Percentiles rank a stretch among this genome's conserved stretches.
These are phyloP conservation scores for Acmispon strigosus DNA, from an alignment of 306 rosid species.

Conservation along the genomic window DNA sequence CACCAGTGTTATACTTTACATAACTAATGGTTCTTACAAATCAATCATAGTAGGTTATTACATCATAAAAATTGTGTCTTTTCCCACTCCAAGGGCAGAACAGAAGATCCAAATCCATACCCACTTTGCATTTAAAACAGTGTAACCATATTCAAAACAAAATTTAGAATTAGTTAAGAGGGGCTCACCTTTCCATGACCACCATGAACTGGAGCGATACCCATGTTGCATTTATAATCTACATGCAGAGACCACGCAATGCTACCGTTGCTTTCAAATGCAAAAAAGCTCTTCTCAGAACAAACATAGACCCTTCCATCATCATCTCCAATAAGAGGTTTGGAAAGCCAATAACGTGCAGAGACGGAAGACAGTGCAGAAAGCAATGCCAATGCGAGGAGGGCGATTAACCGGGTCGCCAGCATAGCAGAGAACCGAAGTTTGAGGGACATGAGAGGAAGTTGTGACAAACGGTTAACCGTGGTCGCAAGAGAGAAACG, in stretches of 20 bases:
- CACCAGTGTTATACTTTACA: too few relatives aligned
- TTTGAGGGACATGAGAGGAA: not conserved
- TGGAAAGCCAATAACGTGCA: conserved; percentile 38
- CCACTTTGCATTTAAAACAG: too few relatives aligned
- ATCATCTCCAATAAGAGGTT: conserved; percentile 50
- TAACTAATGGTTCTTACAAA: not conserved
- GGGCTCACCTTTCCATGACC: conserved; percentile 47
- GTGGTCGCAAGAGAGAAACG: too few relatives aligned
- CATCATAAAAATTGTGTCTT: not conserved
- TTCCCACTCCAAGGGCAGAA: not conserved
- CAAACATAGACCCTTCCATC: conserved; percentile 59
- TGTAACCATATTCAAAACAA: not conserved
- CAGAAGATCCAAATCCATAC: too few relatives aligned
- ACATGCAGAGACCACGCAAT: conserved; percentile 56
- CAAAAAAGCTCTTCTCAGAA: conserved; percentile 39
- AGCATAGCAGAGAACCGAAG: not conserved
- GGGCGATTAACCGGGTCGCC: not conserved
- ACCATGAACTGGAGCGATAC: conserved; percentile 47
- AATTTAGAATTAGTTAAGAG: not conserved
- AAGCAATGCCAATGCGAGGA: not conserved
- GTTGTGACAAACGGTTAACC: too few relatives aligned
- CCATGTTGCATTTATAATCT: conserved; percentile 42
- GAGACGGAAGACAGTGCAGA: not conserved
- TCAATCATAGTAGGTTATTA: not conserved
- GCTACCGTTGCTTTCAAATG: conserved; percentile 62